Percentiles rank a stretch among this genome's conserved stretches.
These are phyloP conservation scores for Ustilago vetiveriae DNA, from an alignment of 1,284 basidiomycete species.

Conservation along the genomic window DNA sequence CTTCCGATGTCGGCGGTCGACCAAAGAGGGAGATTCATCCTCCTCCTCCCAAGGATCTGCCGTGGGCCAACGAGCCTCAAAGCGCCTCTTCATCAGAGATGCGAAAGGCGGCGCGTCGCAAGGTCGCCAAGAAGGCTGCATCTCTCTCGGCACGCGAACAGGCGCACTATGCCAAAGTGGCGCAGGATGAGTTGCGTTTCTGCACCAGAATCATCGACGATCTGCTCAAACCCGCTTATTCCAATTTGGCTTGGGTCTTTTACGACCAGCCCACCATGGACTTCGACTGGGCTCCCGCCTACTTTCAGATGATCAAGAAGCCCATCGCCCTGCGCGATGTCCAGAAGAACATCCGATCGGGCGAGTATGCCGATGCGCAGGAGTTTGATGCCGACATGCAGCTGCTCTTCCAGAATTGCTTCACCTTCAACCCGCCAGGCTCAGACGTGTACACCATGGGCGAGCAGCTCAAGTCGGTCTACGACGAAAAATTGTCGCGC, in stretches of 20 bases:
- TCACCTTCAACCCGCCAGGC: conserved; percentile 87
- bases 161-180: conserved; percentile 75
- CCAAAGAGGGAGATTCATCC: conserved; percentile 98
- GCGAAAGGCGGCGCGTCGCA: conserved; percentile 41
- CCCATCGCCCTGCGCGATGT: conserved; percentile 80
- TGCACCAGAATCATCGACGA: conserved; percentile 80
- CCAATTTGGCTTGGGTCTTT: conserved; percentile 81
- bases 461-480: conserved; percentile 76
- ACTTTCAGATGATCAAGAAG: conserved; percentile 87
- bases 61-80: conserved; percentile 76
- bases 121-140: conserved; percentile 45
- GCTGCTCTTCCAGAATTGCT: conserved; percentile 92
- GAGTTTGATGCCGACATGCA: conserved; percentile 91
- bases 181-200: conserved; percentile 85
- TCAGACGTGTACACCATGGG: conserved; percentile 79
- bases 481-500: conserved; percentile 87
- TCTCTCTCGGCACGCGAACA: conserved; percentile 59
- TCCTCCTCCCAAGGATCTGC: conserved; percentile 88
- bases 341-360: conserved; percentile 77
- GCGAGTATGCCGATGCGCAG: conserved; percentile 78
- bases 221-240: conserved; percentile 80
- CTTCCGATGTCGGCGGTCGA: conserved; percentile 73
- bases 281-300: conserved; percentile 81
- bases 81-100: conserved; percentile 41
- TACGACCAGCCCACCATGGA: conserved; percentile 88